Evolutionary conservation across 73 alveolate genomes (phyloP).

Genomic region (Blepharisma japonicum): DNA sequence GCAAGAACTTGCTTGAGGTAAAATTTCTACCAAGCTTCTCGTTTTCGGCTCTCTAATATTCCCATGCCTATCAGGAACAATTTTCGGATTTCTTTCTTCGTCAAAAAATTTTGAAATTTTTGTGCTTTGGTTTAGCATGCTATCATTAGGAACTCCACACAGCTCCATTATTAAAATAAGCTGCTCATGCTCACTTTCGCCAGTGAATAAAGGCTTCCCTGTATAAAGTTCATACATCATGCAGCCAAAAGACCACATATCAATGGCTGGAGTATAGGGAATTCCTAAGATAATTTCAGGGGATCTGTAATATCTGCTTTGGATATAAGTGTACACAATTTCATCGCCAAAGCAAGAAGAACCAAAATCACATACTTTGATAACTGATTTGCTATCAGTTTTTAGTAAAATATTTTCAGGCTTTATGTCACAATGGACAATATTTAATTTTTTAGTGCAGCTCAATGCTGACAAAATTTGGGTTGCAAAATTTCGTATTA

Average conservation of each 20-base stretch:
- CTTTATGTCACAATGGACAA: conserved; percentile 82
- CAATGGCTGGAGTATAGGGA: conserved; percentile 85
- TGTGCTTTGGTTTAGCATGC: conserved; percentile 54
- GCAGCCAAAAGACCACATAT: conserved; percentile 97
- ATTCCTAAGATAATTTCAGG: conserved; percentile 96
- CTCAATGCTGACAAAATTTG: conserved; percentile 59
- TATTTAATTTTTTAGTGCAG: conserved; percentile 46
- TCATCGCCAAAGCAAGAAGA: conserved; percentile 63
- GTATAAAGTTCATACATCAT: conserved; percentile 78
- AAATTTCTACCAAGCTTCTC: not conserved
- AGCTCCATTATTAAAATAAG: conserved; percentile 73
- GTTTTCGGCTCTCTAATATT: not conserved
- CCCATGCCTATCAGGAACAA: conserved; percentile 8
- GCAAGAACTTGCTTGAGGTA: not conserved
- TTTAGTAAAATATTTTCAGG: conserved; percentile 78
- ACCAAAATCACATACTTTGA: conserved; percentile 85
- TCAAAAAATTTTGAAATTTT: conserved; percentile 50
- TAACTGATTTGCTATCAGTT: conserved; percentile 58
- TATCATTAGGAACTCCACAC: conserved; percentile 71
- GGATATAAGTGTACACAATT: conserved; percentile 72
- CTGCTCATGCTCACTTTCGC: conserved; percentile 84
- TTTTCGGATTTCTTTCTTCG: conserved; percentile 33
- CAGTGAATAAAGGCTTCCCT: conserved; percentile 88
- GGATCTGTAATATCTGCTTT: conserved; percentile 91
- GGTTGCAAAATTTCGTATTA: conserved; percentile 62